These are phyloP conservation scores for Hansenula sp. DNA, from an alignment of 1,139 yeast species.

Conservation along the genomic window DNA sequence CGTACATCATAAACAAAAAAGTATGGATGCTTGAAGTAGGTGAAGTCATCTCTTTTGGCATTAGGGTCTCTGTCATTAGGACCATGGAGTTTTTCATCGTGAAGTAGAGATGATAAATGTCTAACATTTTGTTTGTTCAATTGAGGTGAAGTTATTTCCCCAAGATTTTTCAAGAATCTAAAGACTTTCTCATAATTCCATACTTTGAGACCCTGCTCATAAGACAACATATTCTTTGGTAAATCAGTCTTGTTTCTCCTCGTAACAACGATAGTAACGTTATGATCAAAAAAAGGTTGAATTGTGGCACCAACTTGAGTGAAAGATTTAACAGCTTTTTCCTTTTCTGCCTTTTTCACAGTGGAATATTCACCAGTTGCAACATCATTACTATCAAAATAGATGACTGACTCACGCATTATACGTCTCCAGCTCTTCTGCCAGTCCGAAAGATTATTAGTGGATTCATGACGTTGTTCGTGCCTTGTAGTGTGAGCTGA, in stretches of 20 bases:
- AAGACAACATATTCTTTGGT: constrained; percentile 44
- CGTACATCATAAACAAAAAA: constrained; percentile 77
- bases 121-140: constrained; percentile 7
- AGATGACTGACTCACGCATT: constrained; percentile 69
- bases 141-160: constrained; percentile 35
- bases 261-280: constrained; percentile 82
- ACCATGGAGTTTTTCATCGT: constrained; percentile 82
- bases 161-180: constrained; percentile 71
- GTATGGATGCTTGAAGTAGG: constrained; percentile 74
- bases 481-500: not conserved
- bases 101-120: constrained; percentile 59
- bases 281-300: constrained; percentile 70
- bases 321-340: constrained; percentile 50
- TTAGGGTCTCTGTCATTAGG: constrained; percentile 87
- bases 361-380: constrained; percentile 29
- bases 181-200: constrained; percentile 88
- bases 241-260: constrained; percentile 39
- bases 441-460: constrained; percentile 44
- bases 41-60: constrained; percentile 79
- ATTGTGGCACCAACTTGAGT: constrained; percentile 59
- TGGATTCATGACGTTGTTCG: not conserved
- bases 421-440: constrained; percentile 37
- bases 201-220: constrained; percentile 66
- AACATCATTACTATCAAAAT: constrained; percentile 71
- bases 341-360: constrained; percentile 41